A percentile compares a stretch with the other conserved stretches of the same genome.
Conservation (phyloP, 306 rosid species). For the Castanospermum australe region DNA sequence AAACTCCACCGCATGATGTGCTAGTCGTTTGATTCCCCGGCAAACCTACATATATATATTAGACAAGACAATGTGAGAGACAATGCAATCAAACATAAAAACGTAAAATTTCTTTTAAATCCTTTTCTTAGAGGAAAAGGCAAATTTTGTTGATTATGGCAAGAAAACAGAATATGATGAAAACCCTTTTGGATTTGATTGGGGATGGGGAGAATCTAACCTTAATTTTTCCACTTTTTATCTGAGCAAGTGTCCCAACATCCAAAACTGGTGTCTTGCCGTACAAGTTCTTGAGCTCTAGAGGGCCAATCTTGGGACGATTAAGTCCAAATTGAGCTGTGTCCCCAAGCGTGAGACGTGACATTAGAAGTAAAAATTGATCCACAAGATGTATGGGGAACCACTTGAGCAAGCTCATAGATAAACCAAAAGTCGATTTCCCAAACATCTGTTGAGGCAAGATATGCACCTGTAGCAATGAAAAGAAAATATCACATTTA, state of each 20-base stretch:
- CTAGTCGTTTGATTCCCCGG: slow-evolving; percentile 49
- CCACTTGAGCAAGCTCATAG: slow-evolving; percentile 69
- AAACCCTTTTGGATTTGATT: background rate
- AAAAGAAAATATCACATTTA: background rate
- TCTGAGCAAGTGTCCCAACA: slow-evolving; percentile 69
- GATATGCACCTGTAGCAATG: slow-evolving; percentile 61
- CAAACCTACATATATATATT: slow-evolving; percentile 40
- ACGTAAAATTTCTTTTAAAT: background rate
- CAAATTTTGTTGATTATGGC: background rate
- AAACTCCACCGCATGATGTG: slow-evolving; percentile 53
- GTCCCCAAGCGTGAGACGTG: slow-evolving; percentile 70
- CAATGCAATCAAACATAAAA: background rate
- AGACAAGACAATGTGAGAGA: background rate
- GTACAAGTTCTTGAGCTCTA: slow-evolving; percentile 55
- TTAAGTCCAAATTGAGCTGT: slow-evolving; percentile 61
- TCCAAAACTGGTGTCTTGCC: slow-evolving; percentile 92
- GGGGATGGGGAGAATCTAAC: slow-evolving; percentile 24
- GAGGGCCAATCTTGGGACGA: slow-evolving; percentile 80
- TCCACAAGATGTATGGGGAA: slow-evolving; percentile 66
- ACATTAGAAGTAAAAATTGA: slow-evolving; percentile 56
- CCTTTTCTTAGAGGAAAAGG: background rate
- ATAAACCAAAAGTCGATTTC: slow-evolving; percentile 77
- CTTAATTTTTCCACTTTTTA: slow-evolving; percentile 67
- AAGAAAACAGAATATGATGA: background rate
- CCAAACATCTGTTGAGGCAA: slow-evolving; percentile 85